phyloP scores from a whole-genome alignment of 192 early-diverging fungal species.

The Podila minutissima region DNA sequence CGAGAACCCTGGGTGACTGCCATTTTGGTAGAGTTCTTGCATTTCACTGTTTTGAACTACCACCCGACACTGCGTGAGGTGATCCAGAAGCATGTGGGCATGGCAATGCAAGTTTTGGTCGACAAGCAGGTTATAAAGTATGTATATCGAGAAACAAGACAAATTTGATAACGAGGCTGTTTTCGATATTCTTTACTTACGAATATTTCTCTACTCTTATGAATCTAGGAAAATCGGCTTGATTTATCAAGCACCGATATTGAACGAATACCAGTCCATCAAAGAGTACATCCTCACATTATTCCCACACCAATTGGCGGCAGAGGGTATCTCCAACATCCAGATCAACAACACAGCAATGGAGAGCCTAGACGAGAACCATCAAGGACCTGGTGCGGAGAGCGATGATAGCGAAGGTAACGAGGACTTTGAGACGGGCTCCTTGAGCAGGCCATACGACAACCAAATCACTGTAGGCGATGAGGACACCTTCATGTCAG shows the following conservation, averaged over 20 bases:
- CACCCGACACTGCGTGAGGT: constrained; percentile 57
- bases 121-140: constrained; percentile 74
- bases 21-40: constrained; percentile 77
- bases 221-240: constrained; percentile 13
- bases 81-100: constrained; percentile 58
- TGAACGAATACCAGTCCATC: constrained; percentile 43
- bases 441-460: constrained; percentile 1
- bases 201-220: too few relatives aligned
- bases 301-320: constrained; percentile 24
- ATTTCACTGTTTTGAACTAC: constrained; percentile 67
- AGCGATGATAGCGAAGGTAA: constrained; percentile 6
- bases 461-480: constrained; percentile 11
- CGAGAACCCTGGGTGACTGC: constrained; percentile 70
- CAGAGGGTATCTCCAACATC: constrained; percentile 21
- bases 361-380: constrained; percentile 17
- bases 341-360: constrained; percentile 12
- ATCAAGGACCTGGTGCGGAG: not conserved
- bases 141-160: constrained; percentile 4
- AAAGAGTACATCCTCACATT: constrained; percentile 17
- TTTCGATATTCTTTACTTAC: too few relatives aligned
- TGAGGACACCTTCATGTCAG: constrained; percentile 11
- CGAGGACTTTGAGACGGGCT: constrained; percentile 28
- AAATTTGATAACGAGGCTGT: too few relatives aligned
- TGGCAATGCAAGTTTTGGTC: constrained; percentile 67
- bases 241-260: constrained; percentile 48